Evolutionary conservation across 2,329 filamentous ascomycete genomes (phyloP), one percentile per base, ranked within the genome.

Genomic region (Aureobasidium sp.): DNA sequence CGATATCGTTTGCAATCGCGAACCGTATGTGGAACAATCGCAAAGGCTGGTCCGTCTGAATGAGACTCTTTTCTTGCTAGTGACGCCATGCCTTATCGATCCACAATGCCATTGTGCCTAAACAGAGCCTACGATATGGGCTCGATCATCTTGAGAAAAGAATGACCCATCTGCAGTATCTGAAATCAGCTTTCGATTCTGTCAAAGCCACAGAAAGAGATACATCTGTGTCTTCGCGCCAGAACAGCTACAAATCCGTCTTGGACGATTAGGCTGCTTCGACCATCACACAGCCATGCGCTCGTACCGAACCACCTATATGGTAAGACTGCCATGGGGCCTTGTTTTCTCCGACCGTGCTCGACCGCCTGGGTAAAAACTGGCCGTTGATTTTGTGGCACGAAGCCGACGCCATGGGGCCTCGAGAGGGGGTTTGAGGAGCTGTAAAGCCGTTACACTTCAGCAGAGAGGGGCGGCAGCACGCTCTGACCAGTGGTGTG

Each of bases 381-480:
- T 58, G 41, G 42, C 17, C 5, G 23, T 15, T 12, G 8, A 15
- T 4, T n/a, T 39, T 48, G 32, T 32, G 20, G 7, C 32, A 37
- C 55, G 9, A 17, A n/a, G 17, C 9, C 42, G 20, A 36, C 41
- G 32, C 42, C 20, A 27, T 44, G 27, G 20, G 20, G 26, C n/a
- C 39, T 39, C 15, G 32, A 58, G 55, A 47, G 42, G 27, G 42
- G 47, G 1, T 58, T 39, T 58, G 41, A 26, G 55, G n/a, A 27
- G 32, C 42, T 58, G 55, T 58, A 48, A 47, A 47, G 23, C 23
- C 55, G 55, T 58, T 48, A 58, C 20, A 20, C 26, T 47, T 37
- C 32, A 44, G 32, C 34, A 32, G 32, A 34, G 42, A 47, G 39
- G 52, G 27, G 55, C 32, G 37, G 5, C 15, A 27, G 29, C 13